Conservation (phyloP, 352 stramenopile species). For the Phytophthora sansomeana region DNA sequence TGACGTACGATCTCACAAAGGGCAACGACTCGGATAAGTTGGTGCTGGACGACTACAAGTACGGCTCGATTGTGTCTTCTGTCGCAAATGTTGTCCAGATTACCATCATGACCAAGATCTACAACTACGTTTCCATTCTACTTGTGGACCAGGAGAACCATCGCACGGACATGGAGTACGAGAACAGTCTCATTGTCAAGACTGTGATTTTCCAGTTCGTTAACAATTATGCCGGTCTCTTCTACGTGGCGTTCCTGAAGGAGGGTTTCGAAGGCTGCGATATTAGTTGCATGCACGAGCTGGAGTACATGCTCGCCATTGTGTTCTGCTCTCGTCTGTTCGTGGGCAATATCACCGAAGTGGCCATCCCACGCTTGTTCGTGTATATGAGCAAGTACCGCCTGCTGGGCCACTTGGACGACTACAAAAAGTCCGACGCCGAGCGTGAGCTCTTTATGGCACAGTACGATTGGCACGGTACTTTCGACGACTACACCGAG, state of each 20-base stretch:
- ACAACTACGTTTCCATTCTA: slow-evolving; percentile 86
- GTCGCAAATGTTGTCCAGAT: slow-evolving; percentile 84
- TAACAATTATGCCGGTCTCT: slow-evolving; percentile 95
- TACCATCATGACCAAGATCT: slow-evolving; percentile 93
- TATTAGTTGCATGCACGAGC: slow-evolving; percentile 86
- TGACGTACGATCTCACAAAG: slow-evolving; percentile 79
- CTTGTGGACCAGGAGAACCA: slow-evolving; percentile 96
- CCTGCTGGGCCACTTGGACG: slow-evolving; percentile 61
- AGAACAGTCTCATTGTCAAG: slow-evolving; percentile 95
- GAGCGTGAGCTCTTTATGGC: slow-evolving; percentile 83
- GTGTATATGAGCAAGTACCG: slow-evolving; percentile 77
- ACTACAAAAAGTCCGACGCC: slow-evolving; percentile 59
- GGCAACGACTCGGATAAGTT: slow-evolving; percentile 64
- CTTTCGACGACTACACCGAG: slow-evolving; percentile 95
- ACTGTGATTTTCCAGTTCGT: slow-evolving; percentile 96
- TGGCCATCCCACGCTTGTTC: slow-evolving; percentile 77
- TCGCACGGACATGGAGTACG: slow-evolving; percentile 86
- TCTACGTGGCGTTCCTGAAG: slow-evolving; percentile 95
- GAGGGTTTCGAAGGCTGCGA: slow-evolving; percentile 74
- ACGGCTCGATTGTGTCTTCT: slow-evolving; percentile 76
- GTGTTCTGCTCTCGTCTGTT: slow-evolving; percentile 93
- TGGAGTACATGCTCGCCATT: slow-evolving; percentile 92
- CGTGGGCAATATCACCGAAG: slow-evolving; percentile 81
- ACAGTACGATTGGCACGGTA: slow-evolving; percentile 85
- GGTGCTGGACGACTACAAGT: slow-evolving; percentile 66